These are phyloP conservation scores for Solanum virginianum DNA, from an alignment of 257 asterid genomes.

Conservation along the genomic window DNA sequence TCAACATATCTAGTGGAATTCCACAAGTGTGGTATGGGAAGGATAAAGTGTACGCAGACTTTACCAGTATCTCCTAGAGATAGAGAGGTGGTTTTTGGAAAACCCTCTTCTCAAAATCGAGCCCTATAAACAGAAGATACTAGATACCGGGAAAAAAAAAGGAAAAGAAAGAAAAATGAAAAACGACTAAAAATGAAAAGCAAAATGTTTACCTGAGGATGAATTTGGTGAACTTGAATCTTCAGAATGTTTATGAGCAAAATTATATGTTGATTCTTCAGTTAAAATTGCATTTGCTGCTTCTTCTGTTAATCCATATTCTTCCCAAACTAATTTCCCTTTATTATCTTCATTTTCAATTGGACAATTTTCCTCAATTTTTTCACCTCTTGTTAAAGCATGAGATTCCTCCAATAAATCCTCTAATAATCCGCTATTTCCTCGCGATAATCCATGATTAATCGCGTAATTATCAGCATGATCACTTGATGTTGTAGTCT, in stretches of 20 bases:
- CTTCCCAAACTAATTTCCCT: conserved; percentile 6
- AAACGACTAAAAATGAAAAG: too few species aligned
- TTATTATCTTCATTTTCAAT: not conserved
- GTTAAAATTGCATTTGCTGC: conserved; percentile 6
- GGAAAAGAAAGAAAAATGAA: too few species aligned
- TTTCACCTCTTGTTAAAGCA: conserved; percentile 15
- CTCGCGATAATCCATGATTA: not conserved
- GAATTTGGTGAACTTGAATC: conserved; percentile 7
- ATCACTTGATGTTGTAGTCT: conserved; percentile 20
- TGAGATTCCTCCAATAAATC: conserved; percentile 40
- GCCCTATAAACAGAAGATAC: too few species aligned
- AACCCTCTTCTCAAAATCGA: too few species aligned
- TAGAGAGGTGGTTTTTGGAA: too few species aligned
- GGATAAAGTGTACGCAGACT: too few species aligned
- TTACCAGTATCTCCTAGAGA: too few species aligned
- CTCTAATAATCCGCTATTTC: conserved; percentile 40
- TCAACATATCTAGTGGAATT: too few species aligned
- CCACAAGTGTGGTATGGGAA: fast-evolving
- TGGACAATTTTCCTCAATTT: not conserved
- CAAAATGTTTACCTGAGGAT: not conserved
- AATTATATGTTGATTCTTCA: conserved; percentile 2
- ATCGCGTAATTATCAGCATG: conserved; percentile 13
- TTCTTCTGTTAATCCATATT: not conserved
- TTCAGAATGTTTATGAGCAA: conserved; percentile 8
- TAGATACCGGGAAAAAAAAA: too few species aligned